Conservation (phyloP, 2,329 filamentous ascomycete genomes). For the Fusarium sp. region DNA sequence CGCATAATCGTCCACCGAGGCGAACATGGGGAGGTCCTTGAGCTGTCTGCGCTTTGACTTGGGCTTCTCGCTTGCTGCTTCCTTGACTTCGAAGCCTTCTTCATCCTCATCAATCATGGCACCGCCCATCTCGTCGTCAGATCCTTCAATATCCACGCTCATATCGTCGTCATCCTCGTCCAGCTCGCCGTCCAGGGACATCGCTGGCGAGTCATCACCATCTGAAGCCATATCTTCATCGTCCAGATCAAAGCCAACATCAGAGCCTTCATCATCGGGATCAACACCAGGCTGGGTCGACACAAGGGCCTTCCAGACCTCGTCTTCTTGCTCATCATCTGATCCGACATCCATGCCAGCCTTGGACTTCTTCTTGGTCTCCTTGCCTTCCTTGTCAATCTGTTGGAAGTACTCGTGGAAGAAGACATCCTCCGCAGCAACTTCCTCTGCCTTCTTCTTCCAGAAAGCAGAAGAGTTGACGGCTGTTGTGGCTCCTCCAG, state of each 20-base stretch:
- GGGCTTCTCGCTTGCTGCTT: slow-evolving; percentile 64
- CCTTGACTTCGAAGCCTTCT: slow-evolving; percentile 67
- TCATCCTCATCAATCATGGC: slow-evolving; percentile 55
- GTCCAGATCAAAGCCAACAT: slow-evolving; percentile 62
- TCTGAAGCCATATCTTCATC: slow-evolving; percentile 63
- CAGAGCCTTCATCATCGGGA: slow-evolving; percentile 60
- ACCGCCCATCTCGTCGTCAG: slow-evolving; percentile 58
- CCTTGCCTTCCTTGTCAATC: slow-evolving; percentile 70
- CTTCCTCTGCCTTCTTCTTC: slow-evolving; percentile 87
- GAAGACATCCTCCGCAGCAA: slow-evolving; percentile 93
- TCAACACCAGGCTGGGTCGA: slow-evolving; percentile 76
- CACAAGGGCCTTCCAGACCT: slow-evolving; percentile 93
- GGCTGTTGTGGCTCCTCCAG: slow-evolving; percentile 51
- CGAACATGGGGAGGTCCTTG: slow-evolving; percentile 91
- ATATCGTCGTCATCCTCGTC: slow-evolving; percentile 59
- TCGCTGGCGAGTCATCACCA: slow-evolving; percentile 56
- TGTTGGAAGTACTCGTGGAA: slow-evolving; percentile 97
- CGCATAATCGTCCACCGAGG: slow-evolving; percentile 93
- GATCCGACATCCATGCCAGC: slow-evolving; percentile 57
- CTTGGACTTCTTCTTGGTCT: slow-evolving; percentile 64
- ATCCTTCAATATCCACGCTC: slow-evolving; percentile 53
- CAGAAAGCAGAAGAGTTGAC: slow-evolving; percentile 93
- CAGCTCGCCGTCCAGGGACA: slow-evolving; percentile 58
- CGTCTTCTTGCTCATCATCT: slow-evolving; percentile 74
- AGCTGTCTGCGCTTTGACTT: slow-evolving; percentile 80